Evolutionary conservation across 371 early-diverging fungal genomes (phyloP), one percentile per base, ranked within the genome.

Genomic region (Umbelopsis sp.): DNA sequence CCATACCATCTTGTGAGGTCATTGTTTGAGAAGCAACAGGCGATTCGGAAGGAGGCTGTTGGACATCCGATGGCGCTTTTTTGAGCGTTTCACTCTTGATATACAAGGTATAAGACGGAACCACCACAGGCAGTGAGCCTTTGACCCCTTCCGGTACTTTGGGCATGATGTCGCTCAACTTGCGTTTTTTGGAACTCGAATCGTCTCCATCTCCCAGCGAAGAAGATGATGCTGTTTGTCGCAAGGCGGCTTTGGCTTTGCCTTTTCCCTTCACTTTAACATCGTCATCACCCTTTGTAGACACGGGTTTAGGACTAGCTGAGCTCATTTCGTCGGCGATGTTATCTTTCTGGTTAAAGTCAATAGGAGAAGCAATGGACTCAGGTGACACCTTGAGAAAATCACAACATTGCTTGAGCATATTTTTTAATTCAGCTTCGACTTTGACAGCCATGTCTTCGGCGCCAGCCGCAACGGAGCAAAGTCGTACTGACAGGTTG

Each of bases 401-500:
- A 57, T 57, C 57, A 67, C 71, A 74, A 67, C 73, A 81, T 32
- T 73, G 70, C 22, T 76, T 76, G 44, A 81, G 65, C 73, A 81
- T 72, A 1, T 73, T 74, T 6, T 71, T 62, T 35, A 81, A 57
- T 14, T 81, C 77, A 8, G 63, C 64, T 65, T 79, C 80, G 0
- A 81, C 80, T 44, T 65, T 65, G 9, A 69, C 29, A 16, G 76
- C 65, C 82, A 80, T 79, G 29, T 74, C 78, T 63, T 81, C 78
- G 41, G 76, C 71, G 16, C 65, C 69, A 10, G 82, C 79, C 10
- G 76, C 78, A 16, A 81, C 63, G 0, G 82, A 73, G 37, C 82
- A 81, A 2, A 81, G 67, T 10, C 74, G 68, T 25, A 76, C 76
- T 22, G 76, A 77, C 0, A 79, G 48, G 3, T 74, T 22, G 18